Conservation (phyloP, 768 basidiomycete genomes). For the Phaeotremella skinneri region DNA sequence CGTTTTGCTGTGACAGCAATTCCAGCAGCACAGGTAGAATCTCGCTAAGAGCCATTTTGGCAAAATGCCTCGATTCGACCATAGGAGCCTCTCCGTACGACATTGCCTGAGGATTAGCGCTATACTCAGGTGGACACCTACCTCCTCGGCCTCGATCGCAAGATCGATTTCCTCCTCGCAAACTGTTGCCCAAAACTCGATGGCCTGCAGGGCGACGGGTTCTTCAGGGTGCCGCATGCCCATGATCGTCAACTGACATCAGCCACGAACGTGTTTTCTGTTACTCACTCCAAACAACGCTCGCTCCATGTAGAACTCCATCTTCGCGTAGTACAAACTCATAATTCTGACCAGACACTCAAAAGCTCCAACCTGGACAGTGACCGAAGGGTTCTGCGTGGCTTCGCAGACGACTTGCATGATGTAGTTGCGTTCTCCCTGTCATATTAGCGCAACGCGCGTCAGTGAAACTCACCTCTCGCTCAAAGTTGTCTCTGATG, state of each 20-base stretch:
- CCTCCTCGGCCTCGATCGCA: conserved; percentile 86
- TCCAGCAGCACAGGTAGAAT: conserved; percentile 87
- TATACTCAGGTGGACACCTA: conserved; percentile 48
- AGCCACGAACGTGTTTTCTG: background rate
- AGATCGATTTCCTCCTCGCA: conserved; percentile 96
- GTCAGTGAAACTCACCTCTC: conserved; percentile 66
- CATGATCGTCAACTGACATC: conserved; percentile 78
- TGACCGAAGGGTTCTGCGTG: conserved; percentile 74
- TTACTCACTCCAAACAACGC: conserved; percentile 92
- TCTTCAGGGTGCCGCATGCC: conserved; percentile 96
- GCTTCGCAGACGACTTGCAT: conserved; percentile 99
- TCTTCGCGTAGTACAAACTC: conserved; percentile 98
- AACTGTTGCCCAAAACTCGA: conserved; percentile 99
- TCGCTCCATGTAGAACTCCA: conserved; percentile 99
- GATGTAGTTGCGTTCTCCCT: conserved; percentile 99
- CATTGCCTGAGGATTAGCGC: conserved; percentile 62
- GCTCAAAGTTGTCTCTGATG: conserved; percentile 94
- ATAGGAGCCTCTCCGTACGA: conserved; percentile 75
- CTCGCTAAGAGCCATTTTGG: conserved; percentile 89
- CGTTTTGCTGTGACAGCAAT: conserved; percentile 87
- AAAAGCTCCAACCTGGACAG: conserved; percentile 93
- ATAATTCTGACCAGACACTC: conserved; percentile 95
- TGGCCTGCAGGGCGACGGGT: conserved; percentile 86
- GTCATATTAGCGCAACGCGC: conserved; percentile 13
- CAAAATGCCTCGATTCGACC: conserved; percentile 82